Conservation (phyloP, 768 basidiomycete genomes). For the Mycena albidolilacea region DNA sequence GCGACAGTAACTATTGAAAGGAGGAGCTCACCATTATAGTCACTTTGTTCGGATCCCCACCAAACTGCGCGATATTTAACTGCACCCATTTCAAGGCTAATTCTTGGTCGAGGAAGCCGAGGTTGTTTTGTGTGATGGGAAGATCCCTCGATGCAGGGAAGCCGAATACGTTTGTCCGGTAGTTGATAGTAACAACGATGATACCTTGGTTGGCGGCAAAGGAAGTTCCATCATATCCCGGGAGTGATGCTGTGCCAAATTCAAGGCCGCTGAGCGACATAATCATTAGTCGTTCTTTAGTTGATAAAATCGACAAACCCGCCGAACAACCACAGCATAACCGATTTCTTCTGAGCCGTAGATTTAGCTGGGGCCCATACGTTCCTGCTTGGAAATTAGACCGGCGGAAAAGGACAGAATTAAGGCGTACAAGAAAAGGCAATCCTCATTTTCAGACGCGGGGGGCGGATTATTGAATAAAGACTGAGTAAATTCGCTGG, state of each 20-base stretch:
- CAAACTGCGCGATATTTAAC: constrained; percentile 61
- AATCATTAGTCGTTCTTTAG: no score
- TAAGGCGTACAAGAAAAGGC: constrained; percentile 24
- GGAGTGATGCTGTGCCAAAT: constrained; percentile 21
- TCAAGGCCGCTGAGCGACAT: not conserved
- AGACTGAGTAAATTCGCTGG: constrained; percentile 1
- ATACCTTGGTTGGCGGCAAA: constrained; percentile 23
- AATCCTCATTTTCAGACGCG: constrained; percentile 29
- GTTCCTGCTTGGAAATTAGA: constrained; percentile 2
- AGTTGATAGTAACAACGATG: constrained; percentile 31
- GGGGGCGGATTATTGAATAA: constrained; percentile 26
- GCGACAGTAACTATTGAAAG: no score
- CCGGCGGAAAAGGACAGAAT: not conserved
- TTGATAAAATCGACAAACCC: constrained; percentile 10
- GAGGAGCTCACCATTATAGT: constrained; percentile 41
- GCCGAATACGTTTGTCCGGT: constrained; percentile 31
- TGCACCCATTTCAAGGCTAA: constrained; percentile 56
- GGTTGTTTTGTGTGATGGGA: constrained; percentile 24
- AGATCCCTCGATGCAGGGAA: constrained; percentile 21
- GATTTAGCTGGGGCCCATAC: constrained; percentile 26
- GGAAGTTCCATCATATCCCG: constrained; percentile 18
- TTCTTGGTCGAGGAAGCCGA: constrained; percentile 34
- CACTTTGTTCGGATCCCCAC: constrained; percentile 55
- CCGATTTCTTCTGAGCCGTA: constrained; percentile 4
- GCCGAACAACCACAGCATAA: constrained; percentile 28